A percentile compares a stretch with the other conserved stretches of the same genome.
Conservation (phyloP, 768 basidiomycete species). For the Symmetrospora coprosmae region DNA sequence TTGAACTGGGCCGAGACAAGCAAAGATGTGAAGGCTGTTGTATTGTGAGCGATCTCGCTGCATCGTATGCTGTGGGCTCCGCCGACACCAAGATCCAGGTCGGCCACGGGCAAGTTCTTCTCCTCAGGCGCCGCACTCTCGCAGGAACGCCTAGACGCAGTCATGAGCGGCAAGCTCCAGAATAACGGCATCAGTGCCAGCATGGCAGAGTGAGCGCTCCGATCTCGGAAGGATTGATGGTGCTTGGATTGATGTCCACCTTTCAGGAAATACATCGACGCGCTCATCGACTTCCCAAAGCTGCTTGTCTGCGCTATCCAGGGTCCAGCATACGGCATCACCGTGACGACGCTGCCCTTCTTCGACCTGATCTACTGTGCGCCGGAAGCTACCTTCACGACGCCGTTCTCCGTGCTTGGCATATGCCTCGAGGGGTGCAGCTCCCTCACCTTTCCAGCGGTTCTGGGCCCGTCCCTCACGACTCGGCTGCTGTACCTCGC, state of each 20-base stretch:
- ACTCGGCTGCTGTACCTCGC: constrained; percentile 8
- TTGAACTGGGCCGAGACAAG: neutral
- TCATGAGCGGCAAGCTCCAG: neutral
- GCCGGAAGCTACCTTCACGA: constrained; percentile 4
- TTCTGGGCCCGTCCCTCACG: neutral
- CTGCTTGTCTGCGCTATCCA: constrained; percentile 7
- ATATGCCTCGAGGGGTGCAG: constrained; percentile 15
- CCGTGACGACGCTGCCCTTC: constrained; percentile 1
- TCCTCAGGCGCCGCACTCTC: constrained; percentile 9
- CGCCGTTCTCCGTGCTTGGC: constrained; percentile 9
- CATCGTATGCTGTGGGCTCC: no score
- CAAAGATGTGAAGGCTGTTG: neutral
- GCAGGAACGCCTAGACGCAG: neutral
- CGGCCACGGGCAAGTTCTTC: constrained; percentile 12
- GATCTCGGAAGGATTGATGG: neutral
- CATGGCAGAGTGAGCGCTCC: neutral
- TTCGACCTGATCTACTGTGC: constrained; percentile 17
- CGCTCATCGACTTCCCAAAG: constrained; percentile 20
- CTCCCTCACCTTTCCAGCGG: constrained; percentile 7
- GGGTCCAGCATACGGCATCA: constrained; percentile 19
- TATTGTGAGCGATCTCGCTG: neutral
- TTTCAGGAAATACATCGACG: constrained; percentile 1
- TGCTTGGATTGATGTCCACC: neutral
- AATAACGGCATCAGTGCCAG: neutral
- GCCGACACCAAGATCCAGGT: neutral